These are phyloP conservation scores for Lactarius vividus DNA, from an alignment of 768 basidiomycete species.

Conservation along the genomic window DNA sequence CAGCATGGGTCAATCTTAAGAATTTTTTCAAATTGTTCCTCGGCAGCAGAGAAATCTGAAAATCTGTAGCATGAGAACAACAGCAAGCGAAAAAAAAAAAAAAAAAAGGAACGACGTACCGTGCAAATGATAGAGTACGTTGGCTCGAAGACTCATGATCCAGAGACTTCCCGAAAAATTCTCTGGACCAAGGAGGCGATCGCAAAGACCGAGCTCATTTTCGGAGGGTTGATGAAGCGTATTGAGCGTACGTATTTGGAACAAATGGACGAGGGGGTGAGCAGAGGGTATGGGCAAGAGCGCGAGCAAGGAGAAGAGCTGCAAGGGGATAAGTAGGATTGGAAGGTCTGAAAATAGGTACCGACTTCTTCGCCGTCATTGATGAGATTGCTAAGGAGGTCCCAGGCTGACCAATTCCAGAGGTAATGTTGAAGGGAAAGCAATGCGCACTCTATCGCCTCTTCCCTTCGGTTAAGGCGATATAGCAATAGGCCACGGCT, in stretches of 20 bases:
- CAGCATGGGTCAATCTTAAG: conserved; percentile 79
- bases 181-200: conserved; percentile 64
- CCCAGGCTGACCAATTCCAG: conserved; percentile 28
- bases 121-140: conserved; percentile 86
- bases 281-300: conserved; percentile 47
- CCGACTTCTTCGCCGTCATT: conserved; percentile 28
- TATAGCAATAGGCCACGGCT: conserved; percentile 85
- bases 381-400: conserved; percentile 25
- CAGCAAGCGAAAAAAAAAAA: conserved; percentile 30
- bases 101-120: conserved; percentile 48
- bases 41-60: conserved; percentile 85
- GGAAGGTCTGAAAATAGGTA: neutral
- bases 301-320: conserved; percentile 46
- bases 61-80: conserved; percentile 16
- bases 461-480: conserved; percentile 73
- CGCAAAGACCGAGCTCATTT: conserved; percentile 76
- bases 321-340: conserved; percentile 12
- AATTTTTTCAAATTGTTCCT: conserved; percentile 81
- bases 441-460: conserved; percentile 80
- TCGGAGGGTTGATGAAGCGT: conserved; percentile 89
- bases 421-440: conserved; percentile 44
- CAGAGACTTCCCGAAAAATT: conserved; percentile 82
- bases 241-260: conserved; percentile 86
- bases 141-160: conserved; percentile 82
- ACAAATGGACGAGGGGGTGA: conserved; percentile 63